phyloP scores from a whole-genome alignment of 805 yeast species.

The Kregervanrija fluxuum region DNA sequence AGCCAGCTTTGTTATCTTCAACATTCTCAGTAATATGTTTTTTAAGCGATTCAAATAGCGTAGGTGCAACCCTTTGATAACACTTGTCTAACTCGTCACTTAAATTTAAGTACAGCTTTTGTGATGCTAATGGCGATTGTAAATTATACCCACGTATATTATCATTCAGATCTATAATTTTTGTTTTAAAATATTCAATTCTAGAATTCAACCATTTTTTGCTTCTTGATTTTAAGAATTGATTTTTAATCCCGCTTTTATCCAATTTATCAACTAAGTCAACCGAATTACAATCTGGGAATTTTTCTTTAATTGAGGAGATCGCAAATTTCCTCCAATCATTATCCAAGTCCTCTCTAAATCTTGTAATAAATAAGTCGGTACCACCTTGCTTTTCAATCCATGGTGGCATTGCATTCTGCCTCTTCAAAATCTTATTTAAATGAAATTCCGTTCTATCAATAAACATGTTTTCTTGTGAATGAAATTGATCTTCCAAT shows the following conservation, averaged over 20 bases:
- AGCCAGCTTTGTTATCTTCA: constrained; percentile 3
- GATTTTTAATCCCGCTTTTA: constrained; percentile 8
- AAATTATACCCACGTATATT: constrained; percentile 50
- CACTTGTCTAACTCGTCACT: constrained; percentile 38
- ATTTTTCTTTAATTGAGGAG: constrained; percentile 20
- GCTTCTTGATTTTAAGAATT: constrained; percentile 9
- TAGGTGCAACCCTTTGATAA: constrained; percentile 27
- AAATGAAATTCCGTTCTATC: constrained; percentile 72
- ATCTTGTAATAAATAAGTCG: constrained; percentile 36
- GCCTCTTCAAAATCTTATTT: constrained; percentile 67
- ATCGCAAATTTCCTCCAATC: constrained; percentile 33
- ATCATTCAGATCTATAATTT: constrained; percentile 37
- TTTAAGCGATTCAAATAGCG: constrained; percentile 15
- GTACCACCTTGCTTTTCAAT: constrained; percentile 67
- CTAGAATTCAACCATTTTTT: constrained; percentile 33
- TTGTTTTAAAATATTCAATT: constrained; percentile 24
- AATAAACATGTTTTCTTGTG: constrained; percentile 42
- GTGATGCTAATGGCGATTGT: constrained; percentile 57
- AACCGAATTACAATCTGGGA: constrained; percentile 15
- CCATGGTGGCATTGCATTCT: constrained; percentile 87
- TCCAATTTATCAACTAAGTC: constrained; percentile 12
- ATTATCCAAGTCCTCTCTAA: constrained; percentile 38
- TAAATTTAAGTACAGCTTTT: constrained; percentile 41
- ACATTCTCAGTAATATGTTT: constrained; percentile 15
- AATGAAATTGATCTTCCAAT: constrained; percentile 31